Base-by-base conservation (phyloP, 2,329 filamentous ascomycete species). In the Exophiala spinifera region DNA sequence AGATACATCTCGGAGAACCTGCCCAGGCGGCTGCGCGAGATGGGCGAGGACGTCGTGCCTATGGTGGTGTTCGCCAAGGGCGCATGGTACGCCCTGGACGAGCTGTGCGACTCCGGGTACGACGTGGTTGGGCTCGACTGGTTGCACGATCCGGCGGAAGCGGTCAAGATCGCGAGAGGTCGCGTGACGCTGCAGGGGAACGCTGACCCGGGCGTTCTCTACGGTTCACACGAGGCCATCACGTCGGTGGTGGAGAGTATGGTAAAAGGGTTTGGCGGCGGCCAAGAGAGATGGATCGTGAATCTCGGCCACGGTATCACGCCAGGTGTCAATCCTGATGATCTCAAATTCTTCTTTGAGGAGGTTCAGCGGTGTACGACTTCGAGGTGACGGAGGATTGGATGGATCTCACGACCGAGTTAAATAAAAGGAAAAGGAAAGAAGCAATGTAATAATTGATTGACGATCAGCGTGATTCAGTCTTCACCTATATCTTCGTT, bases 1-100 rank as follows among this genome's bases (percentile, higher is more conserved):
- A 81, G 82, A 40, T 85, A 91, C 69, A 97, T 99, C 63, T 85
- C 91, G 10, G 78, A 87, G 63, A 82, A 91, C 63, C 80, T 99
- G 3, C 92, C 92, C 1, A 79, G 77, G 64, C 85, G 84, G 57
- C 75, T 97, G 53, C 76, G 81, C 63, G 87, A 89, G 68, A 79
- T 95, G 67, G 85, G 85, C 0, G 74, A 92, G 49, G 88, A 91
- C 54, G 79, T 77, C 10, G 92, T 99, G 2, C 94, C 94, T 2
- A 96, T 97, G 91, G 95, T 91, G 4, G 91, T 97, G 20, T 99
- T 99, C 71, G 91, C 94, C 33, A 99, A 99, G 77, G 94, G 94
- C 10, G 92, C 94, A 10, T 97, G 94, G 89, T 94, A 95, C 72
- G 90, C 91, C 3, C 79, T 99, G 46, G 89, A 96, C 64, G 85